Conservation (phyloP, 163 green algal species). For the Chloromonas sp. region DNA sequence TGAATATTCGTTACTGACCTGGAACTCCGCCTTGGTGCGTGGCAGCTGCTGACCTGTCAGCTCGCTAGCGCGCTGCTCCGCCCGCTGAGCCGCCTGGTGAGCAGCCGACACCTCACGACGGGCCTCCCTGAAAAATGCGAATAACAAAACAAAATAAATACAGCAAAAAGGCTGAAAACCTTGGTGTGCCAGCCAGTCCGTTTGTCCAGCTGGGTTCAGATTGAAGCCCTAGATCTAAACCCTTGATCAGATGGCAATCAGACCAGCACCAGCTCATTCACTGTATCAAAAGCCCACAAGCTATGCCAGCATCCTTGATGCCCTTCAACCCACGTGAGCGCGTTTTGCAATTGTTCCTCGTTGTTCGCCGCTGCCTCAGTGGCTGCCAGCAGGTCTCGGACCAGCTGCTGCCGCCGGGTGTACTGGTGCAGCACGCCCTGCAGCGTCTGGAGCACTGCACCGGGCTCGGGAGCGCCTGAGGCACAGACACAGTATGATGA, state of each 20-base stretch:
- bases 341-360: constrained; percentile 12
- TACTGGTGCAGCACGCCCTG: constrained; percentile 16
- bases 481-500: not conserved
- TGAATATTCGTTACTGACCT: too few relatives aligned
- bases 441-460: constrained; percentile 11
- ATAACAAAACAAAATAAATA: too few relatives aligned
- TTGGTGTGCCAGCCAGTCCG: too few relatives aligned
- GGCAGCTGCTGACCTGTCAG: not conserved
- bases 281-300: too few relatives aligned
- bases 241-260: too few relatives aligned
- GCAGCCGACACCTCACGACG: not conserved
- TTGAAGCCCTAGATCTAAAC: too few relatives aligned
- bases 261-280: too few relatives aligned
- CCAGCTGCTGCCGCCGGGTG: constrained; percentile 20
- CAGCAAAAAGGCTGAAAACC: not conserved
- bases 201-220: too few relatives aligned
- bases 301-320: too few relatives aligned
- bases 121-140: not conserved
- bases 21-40: not conserved
- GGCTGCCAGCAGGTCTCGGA: constrained; percentile 24
- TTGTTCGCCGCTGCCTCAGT: constrained; percentile 6
- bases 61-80: not conserved
- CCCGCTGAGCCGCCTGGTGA: not conserved
- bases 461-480: not conserved
- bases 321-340: constrained; percentile 3